phyloP scores from a whole-genome alignment of 371 early-diverging fungal species.

The Mortierella sp. region DNA sequence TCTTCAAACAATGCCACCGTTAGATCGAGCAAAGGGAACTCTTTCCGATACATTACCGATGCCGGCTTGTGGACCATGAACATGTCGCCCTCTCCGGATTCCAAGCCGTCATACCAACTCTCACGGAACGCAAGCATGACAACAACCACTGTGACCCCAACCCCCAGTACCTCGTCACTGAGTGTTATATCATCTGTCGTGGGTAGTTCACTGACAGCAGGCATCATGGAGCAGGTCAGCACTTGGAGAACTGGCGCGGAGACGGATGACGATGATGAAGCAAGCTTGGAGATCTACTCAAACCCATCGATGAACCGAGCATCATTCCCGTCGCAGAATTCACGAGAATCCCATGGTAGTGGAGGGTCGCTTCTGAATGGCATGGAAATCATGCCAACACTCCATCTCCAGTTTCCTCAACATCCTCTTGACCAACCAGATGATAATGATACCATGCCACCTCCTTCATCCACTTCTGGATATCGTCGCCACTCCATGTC shows the following conservation, averaged over 20 bases:
- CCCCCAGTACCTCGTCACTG: constrained; percentile 42
- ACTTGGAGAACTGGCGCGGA: constrained; percentile 50
- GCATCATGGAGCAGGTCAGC: constrained; percentile 52
- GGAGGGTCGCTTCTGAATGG: constrained; percentile 42
- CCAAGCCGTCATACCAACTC: constrained; percentile 32
- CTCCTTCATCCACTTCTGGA: constrained; percentile 40
- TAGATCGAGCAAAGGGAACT: constrained; percentile 33
- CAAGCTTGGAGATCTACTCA: constrained; percentile 45
- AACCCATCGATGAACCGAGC: constrained; percentile 31
- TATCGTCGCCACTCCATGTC: constrained; percentile 41
- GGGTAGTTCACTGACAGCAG: constrained; percentile 47
- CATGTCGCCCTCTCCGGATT: constrained; percentile 17
- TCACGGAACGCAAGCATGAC: constrained; percentile 45
- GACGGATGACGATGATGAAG: constrained; percentile 51
- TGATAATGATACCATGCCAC: constrained; percentile 38
- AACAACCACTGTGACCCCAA: constrained; percentile 38
- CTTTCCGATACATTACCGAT: constrained; percentile 35
- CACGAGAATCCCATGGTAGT: constrained; percentile 28
- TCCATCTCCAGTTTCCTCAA: constrained; percentile 49
- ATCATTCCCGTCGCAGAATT: constrained; percentile 37
- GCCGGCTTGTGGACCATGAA: constrained; percentile 33
- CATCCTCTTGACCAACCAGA: constrained; percentile 37
- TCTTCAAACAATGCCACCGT: constrained; percentile 29
- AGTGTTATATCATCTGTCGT: constrained; percentile 44
- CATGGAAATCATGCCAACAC: constrained; percentile 45